Base-by-base conservation (phyloP, 352 stramenopile genomes). In the Pythium rhizo-oryzae region DNA sequence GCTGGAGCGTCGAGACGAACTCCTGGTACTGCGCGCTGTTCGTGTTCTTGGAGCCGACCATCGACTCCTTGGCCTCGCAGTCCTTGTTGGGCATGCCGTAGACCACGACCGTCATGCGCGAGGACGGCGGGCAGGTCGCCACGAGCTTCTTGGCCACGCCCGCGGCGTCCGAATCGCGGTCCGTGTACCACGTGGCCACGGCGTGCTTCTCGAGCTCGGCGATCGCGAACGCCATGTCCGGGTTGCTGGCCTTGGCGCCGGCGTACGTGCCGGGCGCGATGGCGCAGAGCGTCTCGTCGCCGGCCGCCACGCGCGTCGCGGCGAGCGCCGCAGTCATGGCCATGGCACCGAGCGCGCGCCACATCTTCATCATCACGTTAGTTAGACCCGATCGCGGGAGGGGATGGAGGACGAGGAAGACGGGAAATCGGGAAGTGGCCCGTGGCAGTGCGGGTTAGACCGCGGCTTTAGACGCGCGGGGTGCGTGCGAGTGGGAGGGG, bases 21-120 rank as follows among this genome's bases (percentile, higher is more conserved):
- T 53, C 24, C 58, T 71, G 61, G 62, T 93, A 93, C 53, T 79
- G 65, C 0, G 59, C 73, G 0, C 75, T 72, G 51, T 72, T 87
- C 35, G 67, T 68, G 50, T 88, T 77, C 19, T 28, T 41, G 9
- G 51, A 72, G 24, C 75, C 75, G 8, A 53, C 70, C 3, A 69
- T 77, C n/a, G 84, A 92, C n/a, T 77, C 77, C 0, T 70, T 65
- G 13, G 71, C 75, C 16, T 72, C 65, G 60, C 85, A 94, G 65
- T 94, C 85, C 69, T 94, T 94, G 66, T 84, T 82, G 35, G 85
- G 85, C 30, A 94, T 67, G 12, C 80, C 85, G 61, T 94, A 92
- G 4, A 94, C 82, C 16, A 87, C 77, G 35, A 92, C 72, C 4
- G 49, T 85, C 47, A 91, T 65, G 11, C 81, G 76, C 30, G 76